Conservation (phyloP, 2,329 filamentous ascomycete species). For the Fusarium subtropicale region DNA sequence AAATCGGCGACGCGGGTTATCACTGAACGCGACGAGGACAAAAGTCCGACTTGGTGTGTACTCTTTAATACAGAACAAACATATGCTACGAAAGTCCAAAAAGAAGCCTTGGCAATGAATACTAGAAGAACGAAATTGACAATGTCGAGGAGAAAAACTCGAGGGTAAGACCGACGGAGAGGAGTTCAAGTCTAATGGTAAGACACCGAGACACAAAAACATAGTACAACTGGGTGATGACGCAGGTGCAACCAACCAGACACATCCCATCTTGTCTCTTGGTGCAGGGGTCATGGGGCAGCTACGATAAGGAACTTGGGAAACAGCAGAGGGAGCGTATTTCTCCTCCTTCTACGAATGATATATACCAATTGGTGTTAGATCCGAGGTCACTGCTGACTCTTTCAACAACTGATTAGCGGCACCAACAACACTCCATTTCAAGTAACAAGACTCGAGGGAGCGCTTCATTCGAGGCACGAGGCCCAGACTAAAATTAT, state of each 20-base stretch:
- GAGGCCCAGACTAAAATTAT: conserved; percentile 26
- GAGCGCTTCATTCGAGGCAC: conserved; percentile 9
- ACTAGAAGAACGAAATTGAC: conserved; percentile 4
- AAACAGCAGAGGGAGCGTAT: not conserved
- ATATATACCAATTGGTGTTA: not conserved
- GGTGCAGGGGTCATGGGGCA: conserved; percentile 26
- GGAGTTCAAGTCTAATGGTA: conserved; percentile 13
- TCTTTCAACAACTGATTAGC: conserved; percentile 13
- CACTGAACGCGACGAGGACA: conserved; percentile 15
- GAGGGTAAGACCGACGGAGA: conserved; percentile 6
- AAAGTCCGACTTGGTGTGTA: conserved; percentile 1
- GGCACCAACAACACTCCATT: conserved; percentile 14
- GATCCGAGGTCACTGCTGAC: not conserved
- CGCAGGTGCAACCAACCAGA: conserved; percentile 42
- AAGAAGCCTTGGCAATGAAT: not conserved
- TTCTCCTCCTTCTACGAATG: not conserved
- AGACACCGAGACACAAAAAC: conserved; percentile 27
- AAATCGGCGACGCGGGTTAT: conserved; percentile 29
- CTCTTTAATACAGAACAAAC: not conserved
- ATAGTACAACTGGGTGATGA: conserved; percentile 35
- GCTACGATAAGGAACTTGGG: conserved; percentile 1
- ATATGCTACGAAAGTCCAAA: conserved; percentile 1
- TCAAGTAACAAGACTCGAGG: conserved; percentile 7
- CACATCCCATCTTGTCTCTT: not conserved
- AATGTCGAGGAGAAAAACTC: conserved; percentile 19